Conservation (phyloP, 202 grass and related monocot species). For the Thinopyrum obtusiflorum region DNA sequence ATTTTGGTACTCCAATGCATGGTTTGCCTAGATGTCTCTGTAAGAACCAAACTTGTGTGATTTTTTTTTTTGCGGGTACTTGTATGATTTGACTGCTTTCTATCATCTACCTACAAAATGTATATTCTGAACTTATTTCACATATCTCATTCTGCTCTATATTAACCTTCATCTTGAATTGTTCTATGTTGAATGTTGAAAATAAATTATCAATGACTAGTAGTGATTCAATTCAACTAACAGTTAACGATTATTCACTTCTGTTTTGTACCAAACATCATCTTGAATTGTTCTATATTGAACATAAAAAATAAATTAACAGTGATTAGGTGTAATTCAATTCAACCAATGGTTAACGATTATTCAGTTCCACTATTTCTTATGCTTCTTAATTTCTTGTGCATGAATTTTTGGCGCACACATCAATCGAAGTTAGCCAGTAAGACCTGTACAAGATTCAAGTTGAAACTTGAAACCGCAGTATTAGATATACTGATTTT, state of each 20-base stretch:
- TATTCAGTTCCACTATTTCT: background rate
- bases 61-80: too few species aligned
- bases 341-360: background rate
- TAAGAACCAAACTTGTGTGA: background rate
- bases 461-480: background rate
- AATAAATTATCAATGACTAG: conserved; percentile 6
- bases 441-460: background rate
- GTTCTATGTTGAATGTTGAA: background rate
- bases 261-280: too few species aligned
- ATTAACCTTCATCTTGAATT: background rate
- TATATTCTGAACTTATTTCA: background rate
- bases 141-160: background rate
- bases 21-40: background rate
- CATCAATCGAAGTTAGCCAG: background rate
- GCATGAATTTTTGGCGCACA: background rate
- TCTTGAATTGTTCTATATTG: background rate
- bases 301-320: background rate
- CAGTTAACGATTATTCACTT: background rate
- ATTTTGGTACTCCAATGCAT: background rate
- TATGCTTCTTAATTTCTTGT: background rate
- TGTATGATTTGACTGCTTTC: background rate
- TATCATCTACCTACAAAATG: background rate
- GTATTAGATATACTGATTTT: background rate
- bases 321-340: background rate
- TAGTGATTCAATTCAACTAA: background rate